phyloP scores from a whole-genome alignment of 768 basidiomycete species.

The Dioszegia crocea region DNA sequence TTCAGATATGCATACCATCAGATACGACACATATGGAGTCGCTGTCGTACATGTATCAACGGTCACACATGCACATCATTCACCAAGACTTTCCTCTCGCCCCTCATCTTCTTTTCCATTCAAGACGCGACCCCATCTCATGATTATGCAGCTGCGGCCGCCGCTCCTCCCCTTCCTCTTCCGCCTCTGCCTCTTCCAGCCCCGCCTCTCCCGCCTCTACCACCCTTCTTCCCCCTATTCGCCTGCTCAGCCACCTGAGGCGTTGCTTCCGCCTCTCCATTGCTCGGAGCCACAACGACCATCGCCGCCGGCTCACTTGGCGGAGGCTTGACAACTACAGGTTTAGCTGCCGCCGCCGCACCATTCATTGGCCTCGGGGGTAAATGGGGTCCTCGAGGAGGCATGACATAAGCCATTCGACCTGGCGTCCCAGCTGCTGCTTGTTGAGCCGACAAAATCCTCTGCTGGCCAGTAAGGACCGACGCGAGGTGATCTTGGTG shows the following conservation, averaged over 20 bases:
- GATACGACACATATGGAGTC: not conserved
- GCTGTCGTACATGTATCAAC: not conserved
- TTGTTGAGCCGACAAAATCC: not conserved
- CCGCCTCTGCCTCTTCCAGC: slow-evolving; percentile 7
- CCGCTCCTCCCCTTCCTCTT: slow-evolving; percentile 4
- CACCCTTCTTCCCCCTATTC: slow-evolving; percentile 8
- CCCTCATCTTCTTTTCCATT: too few relatives aligned
- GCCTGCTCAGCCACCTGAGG: not conserved
- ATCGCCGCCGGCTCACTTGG: not conserved
- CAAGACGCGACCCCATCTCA: too few relatives aligned
- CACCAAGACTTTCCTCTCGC: not conserved
- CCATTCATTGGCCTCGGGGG: not conserved
- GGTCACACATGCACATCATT: not conserved
- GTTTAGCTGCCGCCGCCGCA: not conserved
- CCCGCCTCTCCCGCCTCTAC: slow-evolving; percentile 12
- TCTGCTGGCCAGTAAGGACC: slow-evolving; percentile 4
- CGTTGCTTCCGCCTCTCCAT: not conserved
- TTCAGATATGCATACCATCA: not conserved
- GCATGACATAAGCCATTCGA: not conserved
- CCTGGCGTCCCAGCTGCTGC: not conserved
- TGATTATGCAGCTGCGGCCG: not conserved
- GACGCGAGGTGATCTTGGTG: slow-evolving; percentile 21
- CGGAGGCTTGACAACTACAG: not conserved
- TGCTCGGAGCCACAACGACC: not conserved
- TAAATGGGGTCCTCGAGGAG: not conserved